Evolutionary conservation across 2,329 filamentous ascomycete species (phyloP), one percentile per base, ranked within the genome.

Genomic region (Atkinsonella texensis): DNA sequence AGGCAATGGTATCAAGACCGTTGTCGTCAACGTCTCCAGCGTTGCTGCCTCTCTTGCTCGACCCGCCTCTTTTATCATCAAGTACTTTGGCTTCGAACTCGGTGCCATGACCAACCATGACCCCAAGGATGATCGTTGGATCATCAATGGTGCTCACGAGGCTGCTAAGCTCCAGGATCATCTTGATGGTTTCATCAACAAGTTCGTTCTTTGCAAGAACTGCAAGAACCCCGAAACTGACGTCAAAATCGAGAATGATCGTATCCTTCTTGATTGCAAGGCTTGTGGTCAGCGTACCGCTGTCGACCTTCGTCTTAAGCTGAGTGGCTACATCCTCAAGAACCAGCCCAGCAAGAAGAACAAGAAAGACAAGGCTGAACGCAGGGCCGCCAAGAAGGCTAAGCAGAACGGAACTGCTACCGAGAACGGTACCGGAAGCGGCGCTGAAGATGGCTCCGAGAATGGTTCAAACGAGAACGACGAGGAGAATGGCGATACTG

Each of bases 171-270:
- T 98, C 47, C 93, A 98, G 76, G 93, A 97, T 68, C 90, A 96
- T 63, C 87, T 98, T 47, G 91, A 97, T 69, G 90, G 90, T 62
- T 98, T 98, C 80, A 98, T 98, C 74, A 80, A 84, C 77, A 95
- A 89, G 75, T 98, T 97, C 61, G 93, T 98, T 64, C 89, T 98
- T 58, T 98, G 93, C 87, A 95, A 94, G 77, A 91, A 94, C 70
- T 98, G 93, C 85, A 95, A 95, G 83, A 98, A 98, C 71, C 93
- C 93, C 38, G 93, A 98, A 78, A 98, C 93, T 59, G 90, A 94
- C 59, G 85, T 97, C 65, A 82, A 86, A 65, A 89, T 97, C 78
- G 96, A 95, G 74, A 90, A 96, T 63, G 88, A 86, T 51, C 83
- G 80, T 67, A 97, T 98, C 69, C 72, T 88, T 56, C 83, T 97